Evolutionary conservation across 2,329 filamentous ascomycete genomes (phyloP), one percentile per base, ranked within the genome.

Genomic region (Bretziella fagacearum): DNA sequence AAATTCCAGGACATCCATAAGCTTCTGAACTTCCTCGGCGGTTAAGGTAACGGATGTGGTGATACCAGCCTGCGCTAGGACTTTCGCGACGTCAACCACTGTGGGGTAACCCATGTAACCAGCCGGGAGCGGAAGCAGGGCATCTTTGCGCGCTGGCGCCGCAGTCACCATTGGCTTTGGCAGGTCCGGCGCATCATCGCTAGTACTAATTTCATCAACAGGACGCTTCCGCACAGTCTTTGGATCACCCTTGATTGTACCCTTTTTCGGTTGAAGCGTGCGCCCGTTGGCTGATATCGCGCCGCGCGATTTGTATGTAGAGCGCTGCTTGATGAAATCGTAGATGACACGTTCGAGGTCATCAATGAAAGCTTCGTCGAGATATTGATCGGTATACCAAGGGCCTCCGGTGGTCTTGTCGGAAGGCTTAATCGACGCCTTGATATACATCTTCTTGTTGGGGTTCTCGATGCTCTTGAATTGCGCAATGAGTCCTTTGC

Each of bases 361-460:
- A 48, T 83, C 77, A 55, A 96, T 87, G 59, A 98, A 84, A 50
- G 81, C 82, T 53, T 83, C 79, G 62, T 98, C 91, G 10, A 96
- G 72, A 53, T 87, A 82, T 45, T 85, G 84, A 53, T 94, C 86
- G 6, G 84, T 87, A 61, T 91, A 95, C 84, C 89, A 98, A 6
- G 85, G 82, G 1, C 91, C 91, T 41, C 91, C 91, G 0, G 86
- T 93, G 40, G 93, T 84, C 52, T 91, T 82, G 52, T 95, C 87
- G 46, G 81, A 84, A 0, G 91, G 89, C 8, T 78, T 76, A 51
- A 98, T 73, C 52, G 80, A 79, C 46, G 80, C 77, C 57, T 94
- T 79, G 71, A 98, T 93, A 69, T 91, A 98, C 73, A 93, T 94
- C 65, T 93, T 94, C 59, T 91, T 82, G 54, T 80, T 83, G 23